Evolutionary conservation across 805 yeast genomes (phyloP).

Genomic region (Ogataea glucozyma): DNA sequence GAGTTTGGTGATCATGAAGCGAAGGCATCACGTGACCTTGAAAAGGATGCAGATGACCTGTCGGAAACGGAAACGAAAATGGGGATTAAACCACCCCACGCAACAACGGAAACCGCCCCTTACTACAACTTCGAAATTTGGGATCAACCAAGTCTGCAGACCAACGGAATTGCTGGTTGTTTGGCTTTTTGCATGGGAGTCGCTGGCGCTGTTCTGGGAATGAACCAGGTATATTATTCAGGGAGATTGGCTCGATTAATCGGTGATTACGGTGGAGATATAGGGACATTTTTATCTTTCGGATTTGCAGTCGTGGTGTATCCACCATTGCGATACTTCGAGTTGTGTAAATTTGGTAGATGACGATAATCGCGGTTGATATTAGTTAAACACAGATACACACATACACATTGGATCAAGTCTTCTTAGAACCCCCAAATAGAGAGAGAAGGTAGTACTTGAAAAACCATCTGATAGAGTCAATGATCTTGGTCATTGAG

Average conservation of each 20-base stretch:
- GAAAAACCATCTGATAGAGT: slow-evolving; percentile 26
- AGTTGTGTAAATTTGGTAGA: slow-evolving; percentile 54
- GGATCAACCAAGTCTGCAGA: slow-evolving; percentile 60
- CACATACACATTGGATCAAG: too few relatives aligned
- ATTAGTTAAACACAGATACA: too few relatives aligned
- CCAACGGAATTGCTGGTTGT: slow-evolving; percentile 73
- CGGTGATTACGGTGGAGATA: slow-evolving; percentile 74
- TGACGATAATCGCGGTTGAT: slow-evolving; percentile 6
- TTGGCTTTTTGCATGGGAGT: slow-evolving; percentile 67
- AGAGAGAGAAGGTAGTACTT: slow-evolving; percentile 21
- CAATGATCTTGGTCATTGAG: slow-evolving; percentile 15
- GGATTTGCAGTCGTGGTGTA: slow-evolving; percentile 66
- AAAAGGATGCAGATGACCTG: not conserved
- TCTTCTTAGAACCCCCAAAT: slow-evolving; percentile 13
- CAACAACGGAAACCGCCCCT: slow-evolving; percentile 28
- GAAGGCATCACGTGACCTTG: not conserved
- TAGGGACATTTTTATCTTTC: slow-evolving; percentile 79
- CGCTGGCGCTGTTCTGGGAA: slow-evolving; percentile 81
- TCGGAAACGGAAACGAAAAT: slow-evolving; percentile 14
- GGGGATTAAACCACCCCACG: slow-evolving; percentile 10
- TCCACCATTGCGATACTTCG: slow-evolving; percentile 66
- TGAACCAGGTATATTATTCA: slow-evolving; percentile 82
- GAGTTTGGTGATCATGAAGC: slow-evolving; percentile 36
- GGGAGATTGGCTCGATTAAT: slow-evolving; percentile 70
- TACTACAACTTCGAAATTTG: slow-evolving; percentile 74